These are phyloP conservation scores for Candida morakotiae DNA, from an alignment of 805 yeast genomes.

Conservation along the genomic window DNA sequence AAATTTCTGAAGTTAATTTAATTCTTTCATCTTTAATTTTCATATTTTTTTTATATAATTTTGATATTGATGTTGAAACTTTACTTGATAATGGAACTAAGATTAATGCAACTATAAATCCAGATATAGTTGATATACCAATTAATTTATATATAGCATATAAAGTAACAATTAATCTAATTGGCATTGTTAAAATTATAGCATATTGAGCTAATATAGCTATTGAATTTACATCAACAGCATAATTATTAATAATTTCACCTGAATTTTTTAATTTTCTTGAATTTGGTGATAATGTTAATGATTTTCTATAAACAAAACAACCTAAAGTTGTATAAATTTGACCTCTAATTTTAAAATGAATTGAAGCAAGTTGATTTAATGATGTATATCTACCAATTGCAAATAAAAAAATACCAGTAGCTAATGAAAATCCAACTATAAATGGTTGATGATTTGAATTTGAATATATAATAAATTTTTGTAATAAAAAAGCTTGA, in stretches of 20 bases:
- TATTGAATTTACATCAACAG: slow-evolving; percentile 86
- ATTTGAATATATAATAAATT: too few relatives aligned
- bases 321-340: slow-evolving; percentile 68
- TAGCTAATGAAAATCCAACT: too few relatives aligned
- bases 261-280: slow-evolving; percentile 75
- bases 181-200: slow-evolving; percentile 89
- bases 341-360: too few relatives aligned
- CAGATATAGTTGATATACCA: slow-evolving; percentile 95
- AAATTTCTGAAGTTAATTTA: slow-evolving; percentile 78
- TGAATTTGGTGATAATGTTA: slow-evolving; percentile 67
- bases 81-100: slow-evolving; percentile 77
- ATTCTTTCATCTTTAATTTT: slow-evolving; percentile 87
- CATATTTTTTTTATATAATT: slow-evolving; percentile 82
- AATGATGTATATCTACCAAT: too few relatives aligned
- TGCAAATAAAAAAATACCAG: too few relatives aligned
- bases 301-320: slow-evolving; percentile 62
- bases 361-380: too few relatives aligned
- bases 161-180: slow-evolving; percentile 76
- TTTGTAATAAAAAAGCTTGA: too few relatives aligned
- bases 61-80: slow-evolving; percentile 64
- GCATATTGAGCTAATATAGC: slow-evolving; percentile 79
- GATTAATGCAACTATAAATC: slow-evolving; percentile 71
- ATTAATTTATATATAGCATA: slow-evolving; percentile 64
- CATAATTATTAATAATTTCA: slow-evolving; percentile 90
- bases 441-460: too few relatives aligned